Conservation (phyloP, 176 grass and related monocot species). For the Triticum turgidum region DNA sequence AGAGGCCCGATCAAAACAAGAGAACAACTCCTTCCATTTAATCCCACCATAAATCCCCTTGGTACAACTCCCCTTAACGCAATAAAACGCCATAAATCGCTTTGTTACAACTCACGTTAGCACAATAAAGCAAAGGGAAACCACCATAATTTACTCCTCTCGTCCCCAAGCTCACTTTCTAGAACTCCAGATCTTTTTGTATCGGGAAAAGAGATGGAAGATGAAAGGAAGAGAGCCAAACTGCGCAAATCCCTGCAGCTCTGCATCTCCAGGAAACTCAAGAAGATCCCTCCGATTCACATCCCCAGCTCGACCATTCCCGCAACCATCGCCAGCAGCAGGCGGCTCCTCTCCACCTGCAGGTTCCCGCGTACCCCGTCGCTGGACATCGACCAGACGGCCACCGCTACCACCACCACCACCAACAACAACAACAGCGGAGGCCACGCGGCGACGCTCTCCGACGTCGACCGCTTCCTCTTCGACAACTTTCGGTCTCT, state of each 20-base stretch:
- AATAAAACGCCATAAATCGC: conserved; percentile 17
- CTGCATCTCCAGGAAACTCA: conserved; percentile 67
- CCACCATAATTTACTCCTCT: not conserved
- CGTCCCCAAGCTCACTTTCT: not conserved
- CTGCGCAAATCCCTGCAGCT: conserved; percentile 57
- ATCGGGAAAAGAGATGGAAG: conserved; percentile 37
- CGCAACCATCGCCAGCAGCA: conserved; percentile 32
- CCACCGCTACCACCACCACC: too few species aligned
- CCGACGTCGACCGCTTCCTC: conserved; percentile 79
- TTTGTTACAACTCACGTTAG: not conserved
- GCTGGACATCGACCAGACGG: conserved; percentile 24
- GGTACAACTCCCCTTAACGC: conserved; percentile 7
- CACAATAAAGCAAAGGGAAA: conserved; percentile 17
- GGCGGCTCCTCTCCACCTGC: conserved; percentile 62
- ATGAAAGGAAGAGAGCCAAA: conserved; percentile 30
- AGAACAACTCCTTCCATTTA: conserved; percentile 3
- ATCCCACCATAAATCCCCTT: not conserved
- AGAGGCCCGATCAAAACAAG: not conserved
- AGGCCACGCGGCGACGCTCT: conserved; percentile 62
- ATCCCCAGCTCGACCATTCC: conserved; percentile 41
- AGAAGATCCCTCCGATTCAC: conserved; percentile 52
- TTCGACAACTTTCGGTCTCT: conserved; percentile 79
- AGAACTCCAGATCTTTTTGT: not conserved
- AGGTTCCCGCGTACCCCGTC: conserved; percentile 59
- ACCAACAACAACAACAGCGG: not conserved